phyloP scores from a whole-genome alignment of 1,139 yeast species.

The Wickerhamomyces sp. region DNA sequence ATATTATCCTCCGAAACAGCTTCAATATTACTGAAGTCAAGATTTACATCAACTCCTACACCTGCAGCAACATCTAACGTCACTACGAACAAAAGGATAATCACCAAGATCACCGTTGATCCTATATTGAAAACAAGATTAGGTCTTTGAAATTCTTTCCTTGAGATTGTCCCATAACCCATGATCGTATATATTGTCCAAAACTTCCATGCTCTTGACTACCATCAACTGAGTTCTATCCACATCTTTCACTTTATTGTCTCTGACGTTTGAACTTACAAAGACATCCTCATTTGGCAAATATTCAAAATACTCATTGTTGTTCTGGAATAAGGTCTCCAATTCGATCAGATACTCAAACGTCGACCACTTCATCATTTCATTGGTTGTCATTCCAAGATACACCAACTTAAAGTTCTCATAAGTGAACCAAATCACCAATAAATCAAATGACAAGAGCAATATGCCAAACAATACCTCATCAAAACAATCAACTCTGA shows the following conservation, averaged over 20 bases:
- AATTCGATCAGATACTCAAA: slow-evolving; percentile 55
- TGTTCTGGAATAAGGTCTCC: slow-evolving; percentile 33
- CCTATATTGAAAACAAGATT: slow-evolving; percentile 6
- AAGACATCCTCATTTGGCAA: slow-evolving; percentile 16
- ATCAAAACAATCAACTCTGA: slow-evolving; percentile 20
- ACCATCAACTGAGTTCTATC: slow-evolving; percentile 22
- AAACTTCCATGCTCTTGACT: slow-evolving; percentile 40
- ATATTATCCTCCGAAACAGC: slow-evolving; percentile 8
- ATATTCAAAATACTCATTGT: slow-evolving; percentile 14
- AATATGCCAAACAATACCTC: slow-evolving; percentile 31
- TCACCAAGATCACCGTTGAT: background rate
- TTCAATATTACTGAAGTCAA: slow-evolving; percentile 9
- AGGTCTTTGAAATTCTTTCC: slow-evolving; percentile 12
- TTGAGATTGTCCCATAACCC: slow-evolving; percentile 12
- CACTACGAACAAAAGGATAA: background rate
- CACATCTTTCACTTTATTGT: slow-evolving; percentile 14
- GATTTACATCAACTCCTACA: slow-evolving; percentile 11
- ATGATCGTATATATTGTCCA: slow-evolving; percentile 67
- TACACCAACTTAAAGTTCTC: slow-evolving; percentile 62
- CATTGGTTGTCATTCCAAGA: slow-evolving; percentile 90
- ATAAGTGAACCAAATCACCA: slow-evolving; percentile 51
- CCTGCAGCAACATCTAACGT: background rate
- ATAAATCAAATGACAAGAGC: slow-evolving; percentile 46
- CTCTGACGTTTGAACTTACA: slow-evolving; percentile 17
- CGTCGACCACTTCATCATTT: slow-evolving; percentile 76